These are phyloP conservation scores for Phytophthora agathidicida DNA, from an alignment of 352 stramenopile species.

Conservation along the genomic window DNA sequence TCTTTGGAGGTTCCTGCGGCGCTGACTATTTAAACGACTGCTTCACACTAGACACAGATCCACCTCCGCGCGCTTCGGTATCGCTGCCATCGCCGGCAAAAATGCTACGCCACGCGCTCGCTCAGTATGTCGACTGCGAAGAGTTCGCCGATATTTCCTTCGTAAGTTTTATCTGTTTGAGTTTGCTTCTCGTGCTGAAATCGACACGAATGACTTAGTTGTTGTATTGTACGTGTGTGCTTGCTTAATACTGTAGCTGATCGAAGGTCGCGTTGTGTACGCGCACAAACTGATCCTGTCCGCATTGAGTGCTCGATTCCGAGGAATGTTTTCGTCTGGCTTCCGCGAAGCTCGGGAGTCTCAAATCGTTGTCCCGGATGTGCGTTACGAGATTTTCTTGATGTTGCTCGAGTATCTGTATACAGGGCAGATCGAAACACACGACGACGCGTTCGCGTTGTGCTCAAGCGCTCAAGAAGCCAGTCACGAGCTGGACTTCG, in stretches of 20 bases:
- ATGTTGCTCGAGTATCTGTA: conserved; percentile 96
- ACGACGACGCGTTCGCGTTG: conserved; percentile 36
- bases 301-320: conserved; percentile 93
- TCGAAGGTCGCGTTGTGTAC: conserved; percentile 93
- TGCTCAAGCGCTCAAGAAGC: conserved; percentile 18
- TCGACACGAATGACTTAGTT: conserved; percentile 7
- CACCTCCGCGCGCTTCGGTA: conserved; percentile 83
- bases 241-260: conserved; percentile 56
- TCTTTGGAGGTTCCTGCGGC: conserved; percentile 94
- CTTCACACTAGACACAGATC: conserved; percentile 95
- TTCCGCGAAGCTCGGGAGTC: conserved; percentile 88
- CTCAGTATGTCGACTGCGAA: conserved; percentile 91
- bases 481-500: conserved; percentile 14
- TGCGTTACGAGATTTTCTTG: conserved; percentile 91
- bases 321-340: conserved; percentile 94
- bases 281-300: conserved; percentile 95
- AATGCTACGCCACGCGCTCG: conserved; percentile 77
- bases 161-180: conserved; percentile 40
- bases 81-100: conserved; percentile 71
- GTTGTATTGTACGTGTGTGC: background rate
- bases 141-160: conserved; percentile 97
- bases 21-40: conserved; percentile 96
- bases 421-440: conserved; percentile 67
- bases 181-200: background rate
- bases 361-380: conserved; percentile 91